A percentile compares a stretch with the other conserved stretches of the same genome.
These are phyloP conservation scores for Botrytis porri DNA, from an alignment of 2,329 filamentous ascomycete species.

Conservation along the genomic window DNA sequence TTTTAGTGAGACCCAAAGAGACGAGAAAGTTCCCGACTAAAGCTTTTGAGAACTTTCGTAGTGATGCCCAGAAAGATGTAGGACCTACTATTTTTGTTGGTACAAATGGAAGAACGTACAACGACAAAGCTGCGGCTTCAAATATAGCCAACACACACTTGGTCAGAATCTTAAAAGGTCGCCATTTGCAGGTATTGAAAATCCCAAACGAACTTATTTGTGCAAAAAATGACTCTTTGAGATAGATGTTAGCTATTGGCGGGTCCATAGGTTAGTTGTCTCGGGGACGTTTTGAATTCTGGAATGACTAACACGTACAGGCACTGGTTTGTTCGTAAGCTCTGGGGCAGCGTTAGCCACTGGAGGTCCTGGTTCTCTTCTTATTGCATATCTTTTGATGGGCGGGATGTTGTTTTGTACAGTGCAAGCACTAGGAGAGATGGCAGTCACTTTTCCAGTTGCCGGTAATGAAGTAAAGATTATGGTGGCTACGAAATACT, in stretches of 20 bases:
- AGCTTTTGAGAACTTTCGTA: constrained; percentile 34
- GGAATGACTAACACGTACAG: constrained; percentile 41
- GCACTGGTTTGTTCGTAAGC: constrained; percentile 83
- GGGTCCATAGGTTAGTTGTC: constrained; percentile 71
- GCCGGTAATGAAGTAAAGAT: constrained; percentile 52
- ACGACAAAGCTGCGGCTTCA: constrained; percentile 60
- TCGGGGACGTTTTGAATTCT: neutral
- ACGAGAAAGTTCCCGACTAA: constrained; percentile 25
- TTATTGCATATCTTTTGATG: constrained; percentile 76
- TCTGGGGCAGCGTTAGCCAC: constrained; percentile 68
- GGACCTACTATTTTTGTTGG: constrained; percentile 24
- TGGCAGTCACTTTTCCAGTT: constrained; percentile 89
- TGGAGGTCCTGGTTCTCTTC: constrained; percentile 74
- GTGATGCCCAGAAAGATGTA: constrained; percentile 24
- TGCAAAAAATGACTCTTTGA: neutral
- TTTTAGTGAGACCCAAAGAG: constrained; percentile 28
- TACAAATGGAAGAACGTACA: constrained; percentile 46
- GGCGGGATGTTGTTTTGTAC: constrained; percentile 88
- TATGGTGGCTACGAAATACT: neutral
- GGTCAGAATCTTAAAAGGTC: constrained; percentile 71
- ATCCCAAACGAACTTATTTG: neutral
- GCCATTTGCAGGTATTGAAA: constrained; percentile 56
- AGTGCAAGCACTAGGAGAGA: constrained; percentile 85
- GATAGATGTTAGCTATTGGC: constrained; percentile 94
- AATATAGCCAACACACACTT: constrained; percentile 72